Evolutionary conservation across 2,329 filamentous ascomycete genomes (phyloP), one percentile per base, ranked within the genome.

Genomic region (Ophiostoma sp.): DNA sequence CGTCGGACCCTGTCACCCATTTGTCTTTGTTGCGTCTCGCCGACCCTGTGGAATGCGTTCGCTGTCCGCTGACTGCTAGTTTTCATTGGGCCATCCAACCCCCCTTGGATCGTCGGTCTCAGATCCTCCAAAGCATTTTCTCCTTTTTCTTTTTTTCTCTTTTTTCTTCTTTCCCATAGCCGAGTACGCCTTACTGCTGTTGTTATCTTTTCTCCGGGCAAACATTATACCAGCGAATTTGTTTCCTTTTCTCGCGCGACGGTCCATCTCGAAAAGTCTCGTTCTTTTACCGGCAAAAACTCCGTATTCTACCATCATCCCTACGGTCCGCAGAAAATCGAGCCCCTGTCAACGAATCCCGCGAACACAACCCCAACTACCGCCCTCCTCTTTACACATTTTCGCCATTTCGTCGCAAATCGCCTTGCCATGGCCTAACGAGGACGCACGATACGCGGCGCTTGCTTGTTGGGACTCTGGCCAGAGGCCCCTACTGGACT

Each of bases 21-120:
- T 28, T 42, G 61, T 28, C 61, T 63, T 15, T 66, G n/a, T 66
- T 45, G 19, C 59, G 39, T 57, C 33, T 57, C n/a, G 68, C 68
- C 48, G 36, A 39, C 39, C 28, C 50, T 57, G 52, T 61, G 61
- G 72, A 72, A 72, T 74, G 72, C 25, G 22, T 31, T 25, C 36
- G n/a, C 36, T 59, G 55, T 22, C 36, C 45, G 36, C 55, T 17
- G 33, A 22, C 64, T 28, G 55, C 36, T 45, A 55, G 28, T 36
- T 64, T 31, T 68, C 48, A 55, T 70, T 59, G 36, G 50, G 66
- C 55, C 50, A 12, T 31, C 33, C 61, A 66, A 31, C 48, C 33
- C 55, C 42, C 66, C 52, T 70, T 72, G 70, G 70, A 74, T 74
- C 70, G 63, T 39, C 66, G 45, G 73, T 70, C 73, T 69, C 70